These are phyloP conservation scores for Fusarium burgessii DNA, from an alignment of 2,329 filamentous ascomycete species.

Conservation along the genomic window DNA sequence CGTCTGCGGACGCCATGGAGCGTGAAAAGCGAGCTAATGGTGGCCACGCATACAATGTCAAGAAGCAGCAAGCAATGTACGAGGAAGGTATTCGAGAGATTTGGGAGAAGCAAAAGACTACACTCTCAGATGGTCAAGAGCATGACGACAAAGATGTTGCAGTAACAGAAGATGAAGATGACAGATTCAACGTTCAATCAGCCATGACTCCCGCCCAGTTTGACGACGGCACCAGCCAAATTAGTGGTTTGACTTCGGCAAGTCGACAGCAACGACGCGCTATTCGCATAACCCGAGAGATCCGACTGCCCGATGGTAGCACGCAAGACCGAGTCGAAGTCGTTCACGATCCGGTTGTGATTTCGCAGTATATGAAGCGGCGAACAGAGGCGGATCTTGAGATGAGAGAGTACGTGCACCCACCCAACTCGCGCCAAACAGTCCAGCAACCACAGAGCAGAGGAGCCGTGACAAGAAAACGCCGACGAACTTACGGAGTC, in stretches of 20 bases:
- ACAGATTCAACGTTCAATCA: slow-evolving; percentile 77
- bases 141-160: slow-evolving; percentile 72
- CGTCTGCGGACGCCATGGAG: slow-evolving; percentile 85
- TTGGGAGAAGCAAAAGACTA: slow-evolving; percentile 88
- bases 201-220: slow-evolving; percentile 74
- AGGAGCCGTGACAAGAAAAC: slow-evolving; percentile 13
- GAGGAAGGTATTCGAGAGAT: slow-evolving; percentile 91
- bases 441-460: slow-evolving; percentile 7
- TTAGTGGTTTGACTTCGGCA: slow-evolving; percentile 74
- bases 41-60: slow-evolving; percentile 97
- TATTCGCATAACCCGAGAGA: slow-evolving; percentile 77
- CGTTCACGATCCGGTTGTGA: slow-evolving; percentile 85
- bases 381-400: slow-evolving; percentile 78
- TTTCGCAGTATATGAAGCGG: slow-evolving; percentile 86
- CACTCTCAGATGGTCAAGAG: slow-evolving; percentile 78
- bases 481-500: slow-evolving; percentile 40
- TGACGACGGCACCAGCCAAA: slow-evolving; percentile 85
- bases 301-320: slow-evolving; percentile 59
- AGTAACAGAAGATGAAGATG: slow-evolving; percentile 70
- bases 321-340: slow-evolving; percentile 74
- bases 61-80: slow-evolving; percentile 91
- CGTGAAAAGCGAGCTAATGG: slow-evolving; percentile 90
- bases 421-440: slow-evolving; percentile 17
- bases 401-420: slow-evolving; percentile 74
- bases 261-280: slow-evolving; percentile 76